Evolutionary conservation across 2,329 filamentous ascomycete genomes (phyloP), one percentile per base, ranked within the genome.

Genomic region (Pseudogymnoascus sp.): DNA sequence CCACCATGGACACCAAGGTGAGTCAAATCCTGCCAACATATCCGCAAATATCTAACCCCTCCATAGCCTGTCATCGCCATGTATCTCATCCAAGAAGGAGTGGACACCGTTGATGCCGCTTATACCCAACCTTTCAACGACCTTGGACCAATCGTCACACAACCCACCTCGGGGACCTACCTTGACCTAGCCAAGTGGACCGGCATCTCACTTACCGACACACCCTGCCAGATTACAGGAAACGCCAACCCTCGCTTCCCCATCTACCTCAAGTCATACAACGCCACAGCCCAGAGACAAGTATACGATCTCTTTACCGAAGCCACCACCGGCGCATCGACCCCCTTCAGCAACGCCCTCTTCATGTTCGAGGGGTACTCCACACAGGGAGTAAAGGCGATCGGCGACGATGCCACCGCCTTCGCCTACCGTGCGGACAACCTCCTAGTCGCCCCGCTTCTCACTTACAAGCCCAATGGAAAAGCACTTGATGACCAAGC

Each of bases 311-410:
- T 71, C 14, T 78, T 76, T 68, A 69, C 66, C 50, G 4, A 63
- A 67, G 6, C 61, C 16, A 69, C 70, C 5, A 70, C 69, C 38
- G 70, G 66, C n/a, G 67, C 64, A 37, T 53, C 65, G 13, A 68
- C 70, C 33, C 71, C 68, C 26, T 75, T 74, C 68, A 65, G 72
- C n/a, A 67, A 74, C 66, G 77, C 77, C 1, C 72, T 83, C 50
- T 80, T 84, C 72, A 79, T 84, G 77, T 81, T 85, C 62, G 82
- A 86, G 68, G 79, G 79, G 2, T 85, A 85, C 71, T 76, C 81
- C 1, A 72, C 70, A 6, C 70, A 77, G 21, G 82, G 77, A 1
- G 76, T 84, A 1, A 68, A 76, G 61, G 72, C 70, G 0, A 67
- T 80, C 40, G 65, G 70, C 53, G 67, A 65, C 26, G 68, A 70